These are phyloP conservation scores for Didymella sp. DNA, from an alignment of 2,329 filamentous ascomycete species.

Conservation along the genomic window DNA sequence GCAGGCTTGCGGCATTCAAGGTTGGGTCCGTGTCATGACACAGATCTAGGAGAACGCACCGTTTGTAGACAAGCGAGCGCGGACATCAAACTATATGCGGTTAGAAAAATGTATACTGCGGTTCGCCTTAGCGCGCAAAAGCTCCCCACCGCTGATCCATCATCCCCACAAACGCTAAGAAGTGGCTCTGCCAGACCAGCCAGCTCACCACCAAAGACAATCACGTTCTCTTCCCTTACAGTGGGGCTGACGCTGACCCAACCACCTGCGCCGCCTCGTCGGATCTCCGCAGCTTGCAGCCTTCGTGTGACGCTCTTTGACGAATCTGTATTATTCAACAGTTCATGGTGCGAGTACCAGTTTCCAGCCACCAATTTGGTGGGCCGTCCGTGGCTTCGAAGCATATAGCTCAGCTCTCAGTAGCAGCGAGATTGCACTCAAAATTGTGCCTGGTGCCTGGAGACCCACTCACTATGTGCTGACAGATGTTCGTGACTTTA, in stretches of 20 bases:
- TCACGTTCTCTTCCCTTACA: conserved; percentile 4
- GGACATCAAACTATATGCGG: conserved; percentile 10
- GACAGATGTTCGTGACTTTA: not conserved
- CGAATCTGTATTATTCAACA: not conserved
- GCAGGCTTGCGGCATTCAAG: conserved; percentile 18
- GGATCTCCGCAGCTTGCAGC: conserved; percentile 10
- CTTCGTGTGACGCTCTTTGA: not conserved
- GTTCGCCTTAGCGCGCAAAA: conserved; percentile 8
- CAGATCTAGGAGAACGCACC: conserved; percentile 4
- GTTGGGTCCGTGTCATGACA: conserved; percentile 21
- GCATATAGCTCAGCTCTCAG: not conserved
- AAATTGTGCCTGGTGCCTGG: conserved; percentile 2
- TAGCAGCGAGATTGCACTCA: conserved; percentile 5
- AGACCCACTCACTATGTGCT: conserved; percentile 3
- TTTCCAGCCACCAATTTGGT: conserved; percentile 7
- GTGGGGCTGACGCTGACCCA: conserved; percentile 14
- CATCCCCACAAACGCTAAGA: conserved; percentile 28
- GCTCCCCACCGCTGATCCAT: conserved; percentile 15
- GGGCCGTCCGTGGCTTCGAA: not conserved
- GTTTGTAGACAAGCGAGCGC: not conserved
- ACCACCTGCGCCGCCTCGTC: conserved; percentile 4
- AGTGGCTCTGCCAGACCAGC: conserved; percentile 17
- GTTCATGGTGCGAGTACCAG: not conserved
- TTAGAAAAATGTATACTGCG: conserved; percentile 7
- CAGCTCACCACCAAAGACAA: conserved; percentile 17